phyloP scores from a whole-genome alignment of 2,329 filamentous ascomycete genomes.

The Seiridium unicorne region DNA sequence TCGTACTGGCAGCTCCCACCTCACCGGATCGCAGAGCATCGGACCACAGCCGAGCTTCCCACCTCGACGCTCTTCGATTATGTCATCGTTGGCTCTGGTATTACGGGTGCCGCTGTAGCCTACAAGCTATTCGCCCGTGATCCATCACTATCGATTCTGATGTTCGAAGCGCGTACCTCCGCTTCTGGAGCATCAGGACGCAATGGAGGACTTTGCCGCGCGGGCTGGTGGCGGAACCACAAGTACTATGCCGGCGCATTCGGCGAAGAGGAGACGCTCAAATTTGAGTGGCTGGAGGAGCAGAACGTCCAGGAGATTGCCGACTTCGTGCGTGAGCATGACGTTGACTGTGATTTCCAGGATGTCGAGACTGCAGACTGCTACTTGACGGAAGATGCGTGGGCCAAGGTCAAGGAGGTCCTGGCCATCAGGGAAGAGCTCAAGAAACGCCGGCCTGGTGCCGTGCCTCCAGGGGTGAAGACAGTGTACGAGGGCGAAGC shows the following conservation, averaged over 20 bases:
- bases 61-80: not conserved
- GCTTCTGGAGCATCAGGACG: conserved; percentile 33
- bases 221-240: conserved; percentile 23
- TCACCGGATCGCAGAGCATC: conserved; percentile 25
- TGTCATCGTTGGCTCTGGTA: conserved; percentile 9
- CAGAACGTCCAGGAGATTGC: conserved; percentile 17
- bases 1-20: conserved; percentile 33
- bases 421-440: not conserved
- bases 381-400: conserved; percentile 12
- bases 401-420: conserved; percentile 3
- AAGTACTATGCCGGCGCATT: conserved; percentile 13
- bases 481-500: conserved; percentile 15
- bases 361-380: conserved; percentile 21
- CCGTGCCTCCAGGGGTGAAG: not conserved
- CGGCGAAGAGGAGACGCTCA: conserved; percentile 23
- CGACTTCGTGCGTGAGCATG: conserved; percentile 14
- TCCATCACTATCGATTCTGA: conserved; percentile 22
- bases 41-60: conserved; percentile 20
- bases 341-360: conserved; percentile 16
- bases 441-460: not conserved
- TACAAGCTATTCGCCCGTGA: conserved; percentile 16
- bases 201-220: conserved; percentile 34
- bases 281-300: conserved; percentile 20
- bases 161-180: conserved; percentile 32
- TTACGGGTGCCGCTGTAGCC: conserved; percentile 7